Evolutionary conservation across 2,329 filamentous ascomycete species (phyloP), one percentile per base, ranked within the genome.

Genomic region (Cladophialophora chaetospira): DNA sequence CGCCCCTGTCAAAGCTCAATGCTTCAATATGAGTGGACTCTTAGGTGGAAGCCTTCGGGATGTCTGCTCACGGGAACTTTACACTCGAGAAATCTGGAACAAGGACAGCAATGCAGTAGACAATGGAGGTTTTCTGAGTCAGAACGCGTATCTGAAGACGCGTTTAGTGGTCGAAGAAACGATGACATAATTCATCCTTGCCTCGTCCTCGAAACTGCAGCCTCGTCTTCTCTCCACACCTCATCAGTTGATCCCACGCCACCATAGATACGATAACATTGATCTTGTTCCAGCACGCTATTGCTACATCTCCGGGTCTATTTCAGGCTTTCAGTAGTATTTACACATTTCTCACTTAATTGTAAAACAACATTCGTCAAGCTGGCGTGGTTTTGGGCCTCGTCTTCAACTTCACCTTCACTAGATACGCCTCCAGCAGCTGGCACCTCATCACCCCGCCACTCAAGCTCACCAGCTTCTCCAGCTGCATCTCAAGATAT

Each of bases 331-430:
- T n/a, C n/a, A n/a, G n/a, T n/a, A n/a, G n/a, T n/a, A n/a, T n/a
- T n/a, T n/a, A n/a, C n/a, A n/a, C n/a, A n/a, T 5, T 25, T 46
- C 10, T 40, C 29, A 25, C 10, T 21, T 38, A 19, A 26, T 25
- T 23, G 25, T 28, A n/a, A 4, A 11, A 44, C n/a, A 5, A 13
- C 19, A 42, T 6, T 57, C 40, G 46, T 60, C 64, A 66, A 66
- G 55, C 64, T 66, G 64, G 64, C 64, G 58, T 66, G 63, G 63
- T 64, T 65, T 42, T 66, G 64, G 64, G 56, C 45, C 17, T 49
- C 57, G 45, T 26, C 58, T 29, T 47, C 59, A 23, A 23, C 55
- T 8, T 25, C 47, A 19, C 15, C 54, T 15, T 19, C 55, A 36
- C 29, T 43, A 38, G 13, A 60, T 25, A 49, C 58, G 19, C 46